Evolutionary conservation across 2,329 filamentous ascomycete species (phyloP).

Genomic region (Boeremia exigua): DNA sequence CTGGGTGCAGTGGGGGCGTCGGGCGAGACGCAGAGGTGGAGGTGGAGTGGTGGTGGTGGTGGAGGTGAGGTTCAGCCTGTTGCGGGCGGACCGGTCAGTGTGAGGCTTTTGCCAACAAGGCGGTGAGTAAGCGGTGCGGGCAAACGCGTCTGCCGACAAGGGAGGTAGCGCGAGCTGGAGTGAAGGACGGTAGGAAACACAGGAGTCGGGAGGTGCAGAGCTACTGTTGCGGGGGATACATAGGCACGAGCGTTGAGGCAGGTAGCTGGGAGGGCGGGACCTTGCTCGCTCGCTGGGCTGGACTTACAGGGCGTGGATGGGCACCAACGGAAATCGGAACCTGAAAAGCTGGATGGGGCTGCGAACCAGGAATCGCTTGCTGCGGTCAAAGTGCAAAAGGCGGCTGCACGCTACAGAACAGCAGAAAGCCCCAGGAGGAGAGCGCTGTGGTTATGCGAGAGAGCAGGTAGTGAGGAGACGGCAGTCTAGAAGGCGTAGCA

Average conservation of each 20-base stretch:
- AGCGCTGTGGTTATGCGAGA: conserved; percentile 35
- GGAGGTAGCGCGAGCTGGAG: conserved; percentile 20
- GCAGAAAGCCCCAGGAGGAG: conserved; percentile 33
- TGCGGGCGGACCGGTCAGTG: conserved; percentile 48
- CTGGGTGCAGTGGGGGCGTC: conserved; percentile 27
- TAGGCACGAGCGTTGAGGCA: conserved; percentile 23
- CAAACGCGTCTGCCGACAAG: conserved; percentile 27
- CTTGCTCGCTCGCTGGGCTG: conserved; percentile 34
- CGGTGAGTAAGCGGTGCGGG: conserved; percentile 50
- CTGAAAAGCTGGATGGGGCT: conserved; percentile 18
- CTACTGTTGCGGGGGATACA: conserved; percentile 22
- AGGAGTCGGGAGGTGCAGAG: not conserved
- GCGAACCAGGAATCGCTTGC: conserved; percentile 23
- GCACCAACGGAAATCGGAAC: conserved; percentile 46
- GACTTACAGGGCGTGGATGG: conserved; percentile 46
- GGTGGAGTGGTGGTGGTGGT: conserved; percentile 27
- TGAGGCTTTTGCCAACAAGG: conserved; percentile 50
- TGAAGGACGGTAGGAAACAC: conserved; percentile 17
- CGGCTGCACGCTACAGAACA: conserved; percentile 40
- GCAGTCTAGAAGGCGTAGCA: conserved; percentile 19
- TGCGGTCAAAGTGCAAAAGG: conserved; percentile 25
- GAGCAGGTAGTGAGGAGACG: conserved; percentile 28
- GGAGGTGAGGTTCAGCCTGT: conserved; percentile 45
- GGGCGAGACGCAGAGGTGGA: conserved; percentile 26
- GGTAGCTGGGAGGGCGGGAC: conserved; percentile 30